Base-by-base conservation (phyloP, 495 filamentous ascomycete species). In the Trypethelium eluteriae region DNA sequence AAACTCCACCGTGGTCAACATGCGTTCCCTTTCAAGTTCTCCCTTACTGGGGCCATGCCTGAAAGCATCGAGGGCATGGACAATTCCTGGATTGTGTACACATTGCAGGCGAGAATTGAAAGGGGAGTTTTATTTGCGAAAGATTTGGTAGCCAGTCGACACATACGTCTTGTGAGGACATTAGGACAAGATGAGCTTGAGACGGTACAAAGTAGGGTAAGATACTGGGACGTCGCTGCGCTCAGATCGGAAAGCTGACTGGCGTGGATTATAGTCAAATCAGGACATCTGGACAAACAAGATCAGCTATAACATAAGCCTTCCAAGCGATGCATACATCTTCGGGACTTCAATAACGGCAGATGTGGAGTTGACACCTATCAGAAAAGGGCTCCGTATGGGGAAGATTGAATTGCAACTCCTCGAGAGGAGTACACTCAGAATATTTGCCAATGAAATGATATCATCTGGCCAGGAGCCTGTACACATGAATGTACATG, bases 261-360 rank as follows among this genome's bases (percentile, higher is more conserved):
- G 0, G 25, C 1, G 25, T 25, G 25, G 25, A 25, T 49, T 65
- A 18, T 64, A 74, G 70, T 71, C 70, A 38, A 77, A 79, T 63
- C 90, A 96, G 75, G 96, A 96, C 72, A 84, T 94, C 65, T 98
- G 94, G 94, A 85, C 89, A 11, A 90, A 93, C 76, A 98, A 98
- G 80, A 84, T 97, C 71, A 87, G 94, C 72, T 98, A 98, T 75
- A 89, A 89, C 6, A 88, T 98, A 66, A 86, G 87, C 67, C 87
- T 93, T 7, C 93, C 94, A 2, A 90, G 88, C 64, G 96, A 95
- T 72, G 93, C 92, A 0, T 87, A 94, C 65, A 87, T 96, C 9
- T 96, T 96, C 70, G 94, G 94, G 46, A 95, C 90, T 16, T 81
- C 81, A 18, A 85, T 97, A 53, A 85, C 86, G 12, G 79, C 96